Conservation (phyloP, 2,329 filamentous ascomycete species). For the Celoporthe dispersa region DNA sequence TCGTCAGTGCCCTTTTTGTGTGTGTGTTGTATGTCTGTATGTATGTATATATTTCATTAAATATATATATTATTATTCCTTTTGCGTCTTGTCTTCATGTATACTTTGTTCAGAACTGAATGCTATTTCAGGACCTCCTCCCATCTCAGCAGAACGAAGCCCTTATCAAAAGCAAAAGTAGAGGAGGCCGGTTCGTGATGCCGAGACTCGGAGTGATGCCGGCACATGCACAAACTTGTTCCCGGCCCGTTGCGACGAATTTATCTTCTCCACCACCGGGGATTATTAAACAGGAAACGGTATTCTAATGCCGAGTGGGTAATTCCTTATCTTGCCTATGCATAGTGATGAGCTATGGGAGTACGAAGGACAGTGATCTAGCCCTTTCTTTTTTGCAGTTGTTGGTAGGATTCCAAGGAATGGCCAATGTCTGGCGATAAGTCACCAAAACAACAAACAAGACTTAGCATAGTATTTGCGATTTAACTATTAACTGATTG, state of each 20-base stretch:
- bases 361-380: no score
- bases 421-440: no score
- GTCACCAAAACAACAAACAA: not conserved
- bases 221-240: not conserved
- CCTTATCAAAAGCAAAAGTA: not conserved
- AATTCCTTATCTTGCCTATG: slow-evolving; percentile 1
- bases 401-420: no score
- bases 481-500: no score
- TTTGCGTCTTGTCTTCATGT: not conserved
- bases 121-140: not conserved
- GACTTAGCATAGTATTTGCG: not conserved
- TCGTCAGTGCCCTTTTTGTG: not conserved
- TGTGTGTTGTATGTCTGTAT: not conserved
- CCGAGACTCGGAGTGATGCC: slow-evolving; percentile 10
- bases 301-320: slow-evolving; percentile 5
- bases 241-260: slow-evolving; percentile 14
- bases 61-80: no score
- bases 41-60: no score
- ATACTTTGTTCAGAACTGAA: no score
- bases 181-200: not conserved
- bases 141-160: not conserved
- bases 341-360: not conserved
- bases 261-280: slow-evolving; percentile 17
- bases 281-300: not conserved
- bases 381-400: no score